These are phyloP conservation scores for Annona squamosa DNA, from an alignment of 164 flowering plant genomes.

Conservation along the genomic window DNA sequence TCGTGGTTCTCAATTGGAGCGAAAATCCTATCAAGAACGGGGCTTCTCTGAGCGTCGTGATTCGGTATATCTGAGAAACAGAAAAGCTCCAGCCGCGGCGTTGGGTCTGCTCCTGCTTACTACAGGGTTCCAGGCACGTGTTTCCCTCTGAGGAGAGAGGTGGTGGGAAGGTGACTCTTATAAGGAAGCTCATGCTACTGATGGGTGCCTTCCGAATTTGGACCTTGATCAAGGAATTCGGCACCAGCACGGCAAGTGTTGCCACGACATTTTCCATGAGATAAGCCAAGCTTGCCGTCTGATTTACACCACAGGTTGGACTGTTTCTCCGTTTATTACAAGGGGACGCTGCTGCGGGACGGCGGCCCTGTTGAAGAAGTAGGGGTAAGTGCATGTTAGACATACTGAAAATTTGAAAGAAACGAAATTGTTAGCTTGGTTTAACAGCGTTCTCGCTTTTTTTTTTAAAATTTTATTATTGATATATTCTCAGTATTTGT, in stretches of 20 bases:
- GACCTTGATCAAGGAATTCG: constrained; percentile 53
- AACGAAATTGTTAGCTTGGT: no score
- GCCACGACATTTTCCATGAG: constrained; percentile 80
- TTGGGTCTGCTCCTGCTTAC: constrained; percentile 80
- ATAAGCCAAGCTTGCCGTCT: constrained; percentile 67
- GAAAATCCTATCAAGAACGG: constrained; percentile 74
- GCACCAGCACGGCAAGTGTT: constrained; percentile 86
- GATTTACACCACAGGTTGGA: constrained; percentile 92
- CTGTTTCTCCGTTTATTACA: constrained; percentile 63
- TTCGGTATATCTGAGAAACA: constrained; percentile 54
- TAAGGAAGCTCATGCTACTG: constrained; percentile 96
- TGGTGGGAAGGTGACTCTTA: constrained; percentile 78
- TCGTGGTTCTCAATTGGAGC: constrained; percentile 49
- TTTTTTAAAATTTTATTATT: no score
- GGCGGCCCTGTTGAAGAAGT: constrained; percentile 15
- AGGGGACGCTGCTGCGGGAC: constrained; percentile 67
- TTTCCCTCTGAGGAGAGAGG: constrained; percentile 70
- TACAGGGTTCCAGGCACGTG: constrained; percentile 80
- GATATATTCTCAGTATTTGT: no score
- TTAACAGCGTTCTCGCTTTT: no score
- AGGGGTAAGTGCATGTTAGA: no score
- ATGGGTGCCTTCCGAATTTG: constrained; percentile 66
- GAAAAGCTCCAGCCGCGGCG: constrained; percentile 54
- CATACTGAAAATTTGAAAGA: no score
- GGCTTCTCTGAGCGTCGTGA: constrained; percentile 54